phyloP scores from a whole-genome alignment of 2,329 filamentous ascomycete species.

The Zymoseptoria crescenta region DNA sequence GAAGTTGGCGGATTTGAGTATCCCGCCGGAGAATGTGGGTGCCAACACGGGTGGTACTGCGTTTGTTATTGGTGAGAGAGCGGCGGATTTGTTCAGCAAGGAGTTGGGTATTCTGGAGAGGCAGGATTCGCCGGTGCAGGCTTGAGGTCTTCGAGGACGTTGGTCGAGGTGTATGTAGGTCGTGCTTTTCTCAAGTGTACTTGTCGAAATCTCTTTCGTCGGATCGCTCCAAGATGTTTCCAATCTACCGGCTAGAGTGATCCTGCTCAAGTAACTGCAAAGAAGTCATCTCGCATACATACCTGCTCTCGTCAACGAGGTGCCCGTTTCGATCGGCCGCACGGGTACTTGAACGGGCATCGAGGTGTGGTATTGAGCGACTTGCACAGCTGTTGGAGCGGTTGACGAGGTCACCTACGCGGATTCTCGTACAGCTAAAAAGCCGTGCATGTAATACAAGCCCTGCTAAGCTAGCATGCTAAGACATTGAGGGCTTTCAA shows the following conservation, averaged over 20 bases:
- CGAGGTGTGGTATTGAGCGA: too few relatives aligned
- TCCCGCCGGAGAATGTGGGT: constrained; percentile 37
- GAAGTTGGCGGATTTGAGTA: constrained; percentile 39
- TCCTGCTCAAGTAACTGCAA: too few relatives aligned
- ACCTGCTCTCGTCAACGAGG: too few relatives aligned
- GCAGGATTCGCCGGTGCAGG: constrained; percentile 10
- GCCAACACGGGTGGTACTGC: constrained; percentile 43
- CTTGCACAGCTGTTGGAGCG: too few relatives aligned
- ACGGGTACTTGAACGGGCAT: too few relatives aligned
- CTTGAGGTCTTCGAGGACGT: neutral
- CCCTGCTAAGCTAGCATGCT: too few relatives aligned
- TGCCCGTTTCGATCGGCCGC: too few relatives aligned
- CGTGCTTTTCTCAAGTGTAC: neutral
- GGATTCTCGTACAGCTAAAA: too few relatives aligned
- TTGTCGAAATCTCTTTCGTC: neutral
- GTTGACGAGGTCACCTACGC: too few relatives aligned
- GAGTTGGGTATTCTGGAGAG: constrained; percentile 30
- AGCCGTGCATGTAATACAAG: too few relatives aligned
- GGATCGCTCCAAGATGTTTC: neutral
- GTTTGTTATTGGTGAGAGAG: constrained; percentile 36
- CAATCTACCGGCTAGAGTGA: neutral
- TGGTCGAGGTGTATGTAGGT: neutral
- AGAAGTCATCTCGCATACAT: too few relatives aligned
- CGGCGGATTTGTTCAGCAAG: constrained; percentile 34
- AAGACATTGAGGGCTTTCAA: too few relatives aligned